Evolutionary conservation across 179 eudicot genomes (phyloP).

Genomic region (Carnegiea gigantea): DNA sequence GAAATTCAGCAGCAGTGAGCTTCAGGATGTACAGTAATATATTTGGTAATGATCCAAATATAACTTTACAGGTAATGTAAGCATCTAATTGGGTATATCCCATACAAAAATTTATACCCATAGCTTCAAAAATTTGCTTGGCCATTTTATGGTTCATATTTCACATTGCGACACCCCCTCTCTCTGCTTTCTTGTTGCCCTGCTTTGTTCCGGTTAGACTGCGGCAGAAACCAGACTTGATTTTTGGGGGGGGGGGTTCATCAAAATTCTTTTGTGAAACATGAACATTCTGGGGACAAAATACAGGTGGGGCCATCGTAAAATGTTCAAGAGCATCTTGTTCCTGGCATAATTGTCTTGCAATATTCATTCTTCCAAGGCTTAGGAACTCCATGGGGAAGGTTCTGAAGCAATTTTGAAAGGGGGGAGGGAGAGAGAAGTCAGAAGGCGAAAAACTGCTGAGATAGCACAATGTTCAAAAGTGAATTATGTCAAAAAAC

Average conservation of each 20-base stretch:
- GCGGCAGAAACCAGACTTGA: not conserved
- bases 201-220: not conserved
- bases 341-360: constrained; percentile 28
- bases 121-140: not conserved
- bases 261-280: not conserved
- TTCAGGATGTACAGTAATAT: constrained; percentile 50
- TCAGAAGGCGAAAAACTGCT: not conserved
- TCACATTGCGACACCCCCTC: not conserved
- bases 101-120: constrained; percentile 14
- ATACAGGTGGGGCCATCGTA: not conserved
- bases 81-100: constrained; percentile 6
- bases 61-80: constrained; percentile 14
- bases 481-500: not conserved
- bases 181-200: not conserved
- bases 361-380: constrained; percentile 36
- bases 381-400: constrained; percentile 20
- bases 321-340: not conserved
- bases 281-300: not conserved
- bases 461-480: not conserved
- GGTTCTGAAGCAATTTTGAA: constrained; percentile 19
- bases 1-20: constrained; percentile 67
- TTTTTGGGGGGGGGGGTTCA: not conserved
- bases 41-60: not conserved
- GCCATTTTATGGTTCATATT: not conserved
- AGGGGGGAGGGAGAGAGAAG: not conserved